Base-by-base conservation (phyloP, 2,329 filamentous ascomycete species). In the Macrophomina phaseolina region DNA sequence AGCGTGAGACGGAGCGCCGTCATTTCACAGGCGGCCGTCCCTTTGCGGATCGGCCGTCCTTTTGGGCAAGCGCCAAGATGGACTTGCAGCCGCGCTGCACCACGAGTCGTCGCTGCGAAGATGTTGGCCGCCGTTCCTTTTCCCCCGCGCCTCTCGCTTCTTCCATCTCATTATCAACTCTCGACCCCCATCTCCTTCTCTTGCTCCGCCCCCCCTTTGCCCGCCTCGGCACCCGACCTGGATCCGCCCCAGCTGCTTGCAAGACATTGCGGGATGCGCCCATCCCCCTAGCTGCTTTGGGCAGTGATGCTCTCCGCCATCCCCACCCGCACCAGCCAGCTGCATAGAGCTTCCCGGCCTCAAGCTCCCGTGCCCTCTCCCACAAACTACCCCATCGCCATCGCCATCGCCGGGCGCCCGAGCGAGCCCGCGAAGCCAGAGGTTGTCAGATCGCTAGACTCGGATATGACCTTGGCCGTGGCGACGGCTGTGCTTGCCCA, bases 321-420 rank as follows among this genome's bases (percentile, higher is more conserved):
- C 56, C 40, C 56, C 56, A 60, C 56, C n/a, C 40, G 56, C 58
- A 34, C 58, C 32, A 23, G 42, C 58, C 58, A 48, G 38, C 55
- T 18, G 23, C 23, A 38, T 58, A 61, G 42, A 61, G 56, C 16
- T 49, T 45, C 30, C 42, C 58, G 58, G 28, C 45, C 28, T 49
- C 58, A 62, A 62, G 58, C 58, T 38, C 34, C 58, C 32, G 45
- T 62, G 42, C 45, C 58, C 28, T 30, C 45, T 34, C 32, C 56
- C 58, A 62, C 32, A 42, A 62, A 30, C 58, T 45, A 28, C 46
- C 42, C 40, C 58, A 14, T n/a, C 11, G 11, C 36, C 42, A 49
- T 62, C 58, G 36, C 45, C 8, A 16, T 36, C 30, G 58, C 55
- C 55, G 55, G 55, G 34, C 55, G 9, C 2, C 28, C 8, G 9